Evolutionary conservation across 2,329 filamentous ascomycete genomes (phyloP), one percentile per base, ranked within the genome.

Genomic region (Xylaria sp.): DNA sequence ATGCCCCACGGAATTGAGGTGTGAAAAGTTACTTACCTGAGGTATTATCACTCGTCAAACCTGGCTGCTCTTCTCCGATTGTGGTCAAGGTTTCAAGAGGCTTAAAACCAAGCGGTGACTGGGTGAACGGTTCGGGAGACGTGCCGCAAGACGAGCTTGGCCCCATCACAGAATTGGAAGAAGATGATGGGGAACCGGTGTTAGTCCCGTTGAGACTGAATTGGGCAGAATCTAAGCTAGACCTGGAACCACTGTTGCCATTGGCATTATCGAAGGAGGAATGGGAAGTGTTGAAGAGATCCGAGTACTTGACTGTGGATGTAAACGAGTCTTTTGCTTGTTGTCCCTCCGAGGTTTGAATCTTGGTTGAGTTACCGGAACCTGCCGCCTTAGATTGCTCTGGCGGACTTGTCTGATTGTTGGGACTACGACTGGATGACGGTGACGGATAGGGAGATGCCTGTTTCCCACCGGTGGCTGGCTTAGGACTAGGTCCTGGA

Each of bases 41-140:
- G 68, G 80, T 80, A 70, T 83, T 81, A 59, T 78, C 78, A 62
- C 76, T 79, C 2, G 78, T 77, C 58, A 80, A 70, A 20, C 78
- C 74, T 70, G 86, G 80, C 67, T 89, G 83, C 76, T 92, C 90
- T 75, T 90, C 88, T 62, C 88, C 89, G 75, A 91, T 92, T 1
- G 88, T 90, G 1, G 86, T 86, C 72, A 90, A 74, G 0, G 86
- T 87, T 70, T 91, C 89, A 46, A 87, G 77, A 20, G 90, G 85
- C 78, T 91, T 91, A 73, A 85, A 87, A n/a, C 83, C 84, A 75
- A 85, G 82, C 4, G 90, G 92, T 18, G 91, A 94, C 73, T 92
- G 90, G 36, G 89, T 90, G 56, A 85, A 89, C 0, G 92, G 90
- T 78, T 94, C 92, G 0, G 92, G 92, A 2, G 92, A 94, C 0